phyloP scores from a whole-genome alignment of 2,329 filamentous ascomycete genomes.

The Calycina herbarum region DNA sequence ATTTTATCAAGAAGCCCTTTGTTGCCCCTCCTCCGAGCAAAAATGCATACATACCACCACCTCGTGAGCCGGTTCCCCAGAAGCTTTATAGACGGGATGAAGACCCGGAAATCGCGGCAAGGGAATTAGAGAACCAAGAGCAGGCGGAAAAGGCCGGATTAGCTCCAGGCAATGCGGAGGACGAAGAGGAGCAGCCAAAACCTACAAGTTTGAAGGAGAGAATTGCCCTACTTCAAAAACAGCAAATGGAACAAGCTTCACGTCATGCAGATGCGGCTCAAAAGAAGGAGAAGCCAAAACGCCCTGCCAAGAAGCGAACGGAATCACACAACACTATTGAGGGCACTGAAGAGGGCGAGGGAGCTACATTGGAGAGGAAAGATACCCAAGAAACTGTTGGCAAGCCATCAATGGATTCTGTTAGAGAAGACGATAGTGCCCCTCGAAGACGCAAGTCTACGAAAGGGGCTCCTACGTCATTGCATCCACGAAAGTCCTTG shows the following conservation, averaged over 20 bases:
- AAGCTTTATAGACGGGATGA: slow-evolving; percentile 86
- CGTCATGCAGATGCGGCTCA: slow-evolving; percentile 74
- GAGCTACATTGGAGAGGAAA: slow-evolving; percentile 45
- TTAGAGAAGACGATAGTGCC: slow-evolving; percentile 43
- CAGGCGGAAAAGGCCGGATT: slow-evolving; percentile 69
- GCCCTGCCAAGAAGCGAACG: slow-evolving; percentile 66
- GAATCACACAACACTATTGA: slow-evolving; percentile 48
- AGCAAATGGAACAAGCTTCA: slow-evolving; percentile 86
- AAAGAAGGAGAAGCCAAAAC: slow-evolving; percentile 88
- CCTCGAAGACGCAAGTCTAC: slow-evolving; percentile 55
- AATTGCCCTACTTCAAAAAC: slow-evolving; percentile 89
- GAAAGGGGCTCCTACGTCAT: slow-evolving; percentile 41
- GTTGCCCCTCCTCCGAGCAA: slow-evolving; percentile 92
- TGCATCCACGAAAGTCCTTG: slow-evolving; percentile 41
- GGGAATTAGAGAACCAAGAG: slow-evolving; percentile 64
- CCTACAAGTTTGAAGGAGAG: slow-evolving; percentile 92
- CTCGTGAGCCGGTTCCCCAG: slow-evolving; percentile 66
- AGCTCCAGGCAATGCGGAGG: slow-evolving; percentile 46
- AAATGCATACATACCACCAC: slow-evolving; percentile 82
- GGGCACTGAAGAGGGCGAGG: slow-evolving; percentile 39
- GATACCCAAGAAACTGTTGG: slow-evolving; percentile 49
- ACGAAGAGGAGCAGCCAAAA: slow-evolving; percentile 80
- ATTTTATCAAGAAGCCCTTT: slow-evolving; percentile 95
- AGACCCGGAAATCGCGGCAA: slow-evolving; percentile 70
- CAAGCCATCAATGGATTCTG: slow-evolving; percentile 52